A percentile compares a stretch with the other conserved stretches of the same genome.
Evolutionary conservation across 2,329 filamentous ascomycete genomes (phyloP).

Genomic region (Penicillium griseofulvum): DNA sequence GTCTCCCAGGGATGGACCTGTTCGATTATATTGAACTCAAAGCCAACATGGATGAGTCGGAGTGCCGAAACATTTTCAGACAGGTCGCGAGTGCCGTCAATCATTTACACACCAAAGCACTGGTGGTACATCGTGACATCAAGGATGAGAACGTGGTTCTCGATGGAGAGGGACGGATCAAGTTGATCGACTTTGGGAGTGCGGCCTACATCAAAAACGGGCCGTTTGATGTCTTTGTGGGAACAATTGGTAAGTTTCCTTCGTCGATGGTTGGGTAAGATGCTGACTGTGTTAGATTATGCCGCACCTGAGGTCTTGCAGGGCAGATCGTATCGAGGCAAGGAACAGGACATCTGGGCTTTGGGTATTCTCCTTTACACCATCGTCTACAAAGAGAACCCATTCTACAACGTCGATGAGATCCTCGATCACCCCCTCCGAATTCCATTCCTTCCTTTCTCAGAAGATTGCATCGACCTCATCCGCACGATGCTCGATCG

Average conservation of each 20-base stretch:
- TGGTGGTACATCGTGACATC: slow-evolving; percentile 95
- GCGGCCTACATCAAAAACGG: slow-evolving; percentile 98
- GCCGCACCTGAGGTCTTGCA: slow-evolving; percentile 96
- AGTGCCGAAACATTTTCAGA: slow-evolving; percentile 91
- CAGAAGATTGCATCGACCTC: slow-evolving; percentile 88
- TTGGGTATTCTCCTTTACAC: slow-evolving; percentile 96
- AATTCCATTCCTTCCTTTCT: slow-evolving; percentile 65
- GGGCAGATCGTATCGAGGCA: slow-evolving; percentile 86
- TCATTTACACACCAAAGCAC: slow-evolving; percentile 84
- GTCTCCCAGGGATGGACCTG: slow-evolving; percentile 93
- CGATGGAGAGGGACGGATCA: slow-evolving; percentile 92
- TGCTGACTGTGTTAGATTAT: slow-evolving; percentile 65
- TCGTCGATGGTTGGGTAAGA: background rate
- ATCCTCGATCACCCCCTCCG: slow-evolving; percentile 96
- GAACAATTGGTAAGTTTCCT: slow-evolving; percentile 77
- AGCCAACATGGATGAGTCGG: slow-evolving; percentile 91
- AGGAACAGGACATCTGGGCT: slow-evolving; percentile 98
- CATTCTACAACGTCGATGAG: slow-evolving; percentile 98
- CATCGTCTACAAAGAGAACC: slow-evolving; percentile 99
- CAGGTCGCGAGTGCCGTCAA: slow-evolving; percentile 88
- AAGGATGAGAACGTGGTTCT: slow-evolving; percentile 98
- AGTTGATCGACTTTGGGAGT: slow-evolving; percentile 96
- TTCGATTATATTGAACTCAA: slow-evolving; percentile 98
- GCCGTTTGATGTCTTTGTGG: slow-evolving; percentile 97
- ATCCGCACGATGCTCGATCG: slow-evolving; percentile 90